phyloP scores from a whole-genome alignment of 164 flowering plant genomes.

The Liquidambar formosana region DNA sequence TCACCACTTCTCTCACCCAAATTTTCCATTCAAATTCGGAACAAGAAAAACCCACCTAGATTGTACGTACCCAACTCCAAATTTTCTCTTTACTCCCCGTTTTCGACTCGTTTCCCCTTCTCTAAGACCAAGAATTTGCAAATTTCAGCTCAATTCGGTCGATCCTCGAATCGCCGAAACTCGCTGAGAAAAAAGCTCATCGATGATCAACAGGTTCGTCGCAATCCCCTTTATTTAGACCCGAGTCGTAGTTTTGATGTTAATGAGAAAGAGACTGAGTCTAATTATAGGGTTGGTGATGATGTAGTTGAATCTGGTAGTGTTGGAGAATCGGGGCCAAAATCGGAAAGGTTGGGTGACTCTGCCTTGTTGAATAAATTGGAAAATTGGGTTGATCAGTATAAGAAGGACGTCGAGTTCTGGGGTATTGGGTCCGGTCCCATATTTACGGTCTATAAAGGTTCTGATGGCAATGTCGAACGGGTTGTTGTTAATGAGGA shows the following conservation, averaged over 20 bases:
- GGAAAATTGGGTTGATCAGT: slow-evolving; percentile 69
- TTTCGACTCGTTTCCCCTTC: slow-evolving; percentile 14
- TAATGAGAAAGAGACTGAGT: slow-evolving; percentile 13
- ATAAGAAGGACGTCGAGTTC: slow-evolving; percentile 59
- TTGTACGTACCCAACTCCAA: slow-evolving; percentile 15
- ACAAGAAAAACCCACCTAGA: slow-evolving; percentile 5
- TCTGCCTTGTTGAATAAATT: slow-evolving; percentile 50
- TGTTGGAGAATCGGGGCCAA: slow-evolving; percentile 21
- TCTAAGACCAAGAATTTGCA: slow-evolving; percentile 14
- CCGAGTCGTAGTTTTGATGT: slow-evolving; percentile 18
- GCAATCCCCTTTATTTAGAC: slow-evolving; percentile 13
- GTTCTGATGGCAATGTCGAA: slow-evolving; percentile 54
- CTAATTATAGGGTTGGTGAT: slow-evolving; percentile 5
- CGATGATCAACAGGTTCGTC: slow-evolving; percentile 53
- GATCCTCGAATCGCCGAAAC: slow-evolving; percentile 55
- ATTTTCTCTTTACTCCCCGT: slow-evolving; percentile 5
- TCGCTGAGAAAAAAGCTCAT: slow-evolving; percentile 66
- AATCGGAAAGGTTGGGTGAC: slow-evolving; percentile 23
- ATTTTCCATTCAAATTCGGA: slow-evolving; percentile 1
- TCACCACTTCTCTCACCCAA: slow-evolving; percentile 19
- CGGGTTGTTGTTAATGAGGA: slow-evolving; percentile 63
- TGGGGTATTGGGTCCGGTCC: slow-evolving; percentile 81
- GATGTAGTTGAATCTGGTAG: slow-evolving; percentile 2
- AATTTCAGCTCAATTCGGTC: slow-evolving; percentile 53
- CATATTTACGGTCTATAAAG: slow-evolving; percentile 61